Conservation (phyloP, 1,284 basidiomycete species). For the Leccinum fallax region DNA sequence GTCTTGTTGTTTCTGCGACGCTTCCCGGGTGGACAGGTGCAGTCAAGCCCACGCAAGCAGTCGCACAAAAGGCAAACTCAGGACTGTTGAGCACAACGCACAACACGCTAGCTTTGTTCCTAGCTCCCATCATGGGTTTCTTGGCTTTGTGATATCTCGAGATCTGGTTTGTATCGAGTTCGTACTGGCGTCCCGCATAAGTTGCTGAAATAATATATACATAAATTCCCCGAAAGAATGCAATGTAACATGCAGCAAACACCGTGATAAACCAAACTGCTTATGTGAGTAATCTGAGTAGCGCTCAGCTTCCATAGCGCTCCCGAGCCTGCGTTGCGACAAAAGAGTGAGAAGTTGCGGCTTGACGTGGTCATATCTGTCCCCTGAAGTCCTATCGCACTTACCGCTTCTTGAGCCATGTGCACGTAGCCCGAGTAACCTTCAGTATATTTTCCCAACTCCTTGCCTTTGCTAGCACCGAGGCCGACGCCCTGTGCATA, state of each 20-base stretch:
- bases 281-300: slow-evolving; percentile 15
- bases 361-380: slow-evolving; percentile 23
- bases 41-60: slow-evolving; percentile 5
- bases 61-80: slow-evolving; percentile 26
- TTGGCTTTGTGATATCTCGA: slow-evolving; percentile 27
- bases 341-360: slow-evolving; percentile 28
- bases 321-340: slow-evolving; percentile 48
- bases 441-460: slow-evolving; percentile 75
- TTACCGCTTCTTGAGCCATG: slow-evolving; percentile 71
- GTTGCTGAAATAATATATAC: slow-evolving; percentile 11
- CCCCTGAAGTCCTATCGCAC: slow-evolving; percentile 26
- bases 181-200: slow-evolving; percentile 3
- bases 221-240: slow-evolving; percentile 24
- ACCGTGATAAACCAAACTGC: slow-evolving; percentile 18
- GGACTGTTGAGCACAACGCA: slow-evolving; percentile 19
- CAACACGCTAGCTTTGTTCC: slow-evolving; percentile 28
- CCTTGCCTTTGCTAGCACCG: slow-evolving; percentile 86
- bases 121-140: slow-evolving; percentile 32
- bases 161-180: not conserved
- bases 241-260: slow-evolving; percentile 14
- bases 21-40: slow-evolving; percentile 39
- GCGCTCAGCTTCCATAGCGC: slow-evolving; percentile 37
- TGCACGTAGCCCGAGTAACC: slow-evolving; percentile 73
- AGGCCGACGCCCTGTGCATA: slow-evolving; percentile 87
- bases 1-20: slow-evolving; percentile 64